Evolutionary conservation across 768 basidiomycete genomes (phyloP).

Genomic region (Thelephora aurantiotincta): DNA sequence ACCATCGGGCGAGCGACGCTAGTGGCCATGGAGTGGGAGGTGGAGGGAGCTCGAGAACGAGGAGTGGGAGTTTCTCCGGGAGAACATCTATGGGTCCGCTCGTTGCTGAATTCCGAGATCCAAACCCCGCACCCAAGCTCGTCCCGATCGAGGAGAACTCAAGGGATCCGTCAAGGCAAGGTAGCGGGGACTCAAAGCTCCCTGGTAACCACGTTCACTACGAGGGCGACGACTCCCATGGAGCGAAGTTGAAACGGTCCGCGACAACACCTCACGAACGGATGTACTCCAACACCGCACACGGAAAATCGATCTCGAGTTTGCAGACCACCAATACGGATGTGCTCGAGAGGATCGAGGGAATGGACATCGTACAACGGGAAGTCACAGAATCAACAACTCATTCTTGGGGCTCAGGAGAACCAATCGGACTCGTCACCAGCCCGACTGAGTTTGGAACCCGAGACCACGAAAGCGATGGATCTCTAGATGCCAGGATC

Average conservation of each 20-base stretch:
- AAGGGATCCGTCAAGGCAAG: background rate
- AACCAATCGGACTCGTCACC: background rate
- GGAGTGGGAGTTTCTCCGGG: background rate
- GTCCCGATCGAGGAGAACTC: slow-evolving; percentile 41
- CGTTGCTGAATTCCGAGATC: slow-evolving; percentile 57
- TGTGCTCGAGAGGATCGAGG: slow-evolving; percentile 49
- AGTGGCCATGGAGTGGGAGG: slow-evolving; percentile 4
- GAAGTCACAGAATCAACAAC: slow-evolving; percentile 11
- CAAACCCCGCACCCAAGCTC: slow-evolving; percentile 61
- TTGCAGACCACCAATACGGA: slow-evolving; percentile 56
- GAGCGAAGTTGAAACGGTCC: slow-evolving; percentile 8
- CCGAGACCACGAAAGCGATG: background rate
- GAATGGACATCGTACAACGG: slow-evolving; percentile 57
- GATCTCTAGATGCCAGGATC: background rate
- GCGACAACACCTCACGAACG: background rate
- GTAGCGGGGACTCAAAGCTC: background rate
- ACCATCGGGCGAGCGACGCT: slow-evolving; percentile 33
- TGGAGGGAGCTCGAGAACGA: too few species aligned
- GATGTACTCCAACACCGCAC: slow-evolving; percentile 14
- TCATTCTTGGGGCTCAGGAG: slow-evolving; percentile 5
- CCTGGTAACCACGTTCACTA: background rate
- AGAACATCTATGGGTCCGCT: slow-evolving; percentile 8
- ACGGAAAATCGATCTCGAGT: slow-evolving; percentile 25
- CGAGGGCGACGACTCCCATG: slow-evolving; percentile 5
- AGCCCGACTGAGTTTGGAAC: background rate